Evolutionary conservation across 306 rosid genomes (phyloP), one percentile per base, ranked within the genome.

Genomic region (Glycine tomentella): DNA sequence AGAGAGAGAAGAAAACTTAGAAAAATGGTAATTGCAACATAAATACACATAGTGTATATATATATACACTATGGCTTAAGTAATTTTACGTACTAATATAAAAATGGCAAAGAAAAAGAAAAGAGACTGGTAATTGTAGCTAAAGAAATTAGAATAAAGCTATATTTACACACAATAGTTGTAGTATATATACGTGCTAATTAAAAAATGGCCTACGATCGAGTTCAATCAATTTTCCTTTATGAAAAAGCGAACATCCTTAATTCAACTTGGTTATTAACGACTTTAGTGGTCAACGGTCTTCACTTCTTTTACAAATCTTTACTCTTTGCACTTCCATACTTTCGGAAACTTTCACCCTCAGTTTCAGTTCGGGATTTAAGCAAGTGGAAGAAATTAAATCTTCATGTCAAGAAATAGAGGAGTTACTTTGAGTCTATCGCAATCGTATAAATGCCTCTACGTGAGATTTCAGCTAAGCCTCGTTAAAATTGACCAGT

Each of bases 291-390:
- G 4, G 3, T 36, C 40, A 9, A 69, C 31, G 75, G 9, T 65
- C 20, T 13, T 79, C 81, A 11, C 77, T 74, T 84, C 42, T 62
- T 70, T 78, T 73, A 80, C 74, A 79, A 67, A 69, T 20, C 62
- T 80, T 68, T 69, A 84, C 84, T 77, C 75, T 33, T 25, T 70
- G 59, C 71, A 63, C 49, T 72, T 72, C 48, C 53, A 4, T 11
- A 15, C 12, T 70, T 51, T 3, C 1, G 25, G 36, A 71, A 78
- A 78, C 80, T 55, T 44, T 34, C 31, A 53, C 53, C 48, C 75
- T 83, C 80, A 72, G 48, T 62, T 72, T 14, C 14, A 51, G 46
- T 63, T 63, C 4, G 44, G 9, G 56, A 63, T 12, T 51, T 45
- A 77, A 77, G 86, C 68, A 68, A 25, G 31, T 25, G 31, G 1